These are phyloP conservation scores for Penicillium paneum DNA, from an alignment of 2,329 filamentous ascomycete species.

Conservation along the genomic window DNA sequence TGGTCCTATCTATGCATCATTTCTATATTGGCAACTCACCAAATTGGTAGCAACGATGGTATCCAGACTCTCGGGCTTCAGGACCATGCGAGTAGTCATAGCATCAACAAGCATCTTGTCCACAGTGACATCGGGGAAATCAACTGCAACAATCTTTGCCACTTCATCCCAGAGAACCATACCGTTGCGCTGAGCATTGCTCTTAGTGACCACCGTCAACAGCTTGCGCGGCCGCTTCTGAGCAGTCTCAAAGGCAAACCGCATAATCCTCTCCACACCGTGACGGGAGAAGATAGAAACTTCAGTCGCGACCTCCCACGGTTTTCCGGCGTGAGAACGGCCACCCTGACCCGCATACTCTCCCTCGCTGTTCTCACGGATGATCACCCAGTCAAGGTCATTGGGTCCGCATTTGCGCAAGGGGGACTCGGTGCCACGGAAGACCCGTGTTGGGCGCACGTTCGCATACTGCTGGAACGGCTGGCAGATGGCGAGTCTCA, in stretches of 20 bases:
- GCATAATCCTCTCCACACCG: conserved; percentile 57
- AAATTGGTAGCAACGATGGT: conserved; percentile 64
- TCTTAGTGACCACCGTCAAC: conserved; percentile 63
- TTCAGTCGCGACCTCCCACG: conserved; percentile 62
- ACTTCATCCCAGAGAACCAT: conserved; percentile 69
- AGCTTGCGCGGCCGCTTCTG: conserved; percentile 55
- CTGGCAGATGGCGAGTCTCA: conserved; percentile 65
- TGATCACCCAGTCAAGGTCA: conserved; percentile 64
- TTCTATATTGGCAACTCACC: conserved; percentile 19
- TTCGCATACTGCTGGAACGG: conserved; percentile 68
- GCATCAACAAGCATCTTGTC: conserved; percentile 68
- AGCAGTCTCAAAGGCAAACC: conserved; percentile 62
- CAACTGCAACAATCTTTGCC: conserved; percentile 52
- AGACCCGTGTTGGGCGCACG: conserved; percentile 61
- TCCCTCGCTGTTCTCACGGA: conserved; percentile 65
- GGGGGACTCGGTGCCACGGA: conserved; percentile 59
- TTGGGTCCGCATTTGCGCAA: conserved; percentile 53
- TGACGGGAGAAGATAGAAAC: conserved; percentile 63
- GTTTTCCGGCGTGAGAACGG: conserved; percentile 55
- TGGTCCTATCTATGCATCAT: background rate
- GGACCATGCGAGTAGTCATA: conserved; percentile 63
- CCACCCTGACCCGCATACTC: conserved; percentile 66
- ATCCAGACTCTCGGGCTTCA: conserved; percentile 58
- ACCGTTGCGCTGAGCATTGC: conserved; percentile 63
- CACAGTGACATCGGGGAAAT: conserved; percentile 59